Conservation (phyloP, 352 stramenopile species). For the Globisporangium perplexum region DNA sequence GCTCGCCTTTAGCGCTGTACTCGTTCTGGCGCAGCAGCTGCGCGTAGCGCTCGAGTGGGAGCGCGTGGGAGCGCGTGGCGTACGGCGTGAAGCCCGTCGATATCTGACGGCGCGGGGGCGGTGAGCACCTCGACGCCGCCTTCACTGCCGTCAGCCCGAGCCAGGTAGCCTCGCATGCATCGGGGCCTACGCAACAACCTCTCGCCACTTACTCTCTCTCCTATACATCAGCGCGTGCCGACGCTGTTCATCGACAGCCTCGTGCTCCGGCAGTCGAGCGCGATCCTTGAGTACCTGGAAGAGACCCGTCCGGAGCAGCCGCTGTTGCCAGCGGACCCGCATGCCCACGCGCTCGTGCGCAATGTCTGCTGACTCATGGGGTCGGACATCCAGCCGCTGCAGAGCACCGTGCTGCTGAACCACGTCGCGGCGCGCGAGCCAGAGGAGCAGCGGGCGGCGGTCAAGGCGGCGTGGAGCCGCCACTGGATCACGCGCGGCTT, state of each 20-base stretch:
- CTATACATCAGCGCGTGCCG: conserved; percentile 45
- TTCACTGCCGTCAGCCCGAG: conserved; percentile 64
- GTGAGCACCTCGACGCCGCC: conserved; percentile 43
- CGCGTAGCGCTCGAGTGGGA: conserved; percentile 85
- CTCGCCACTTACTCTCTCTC: too few species aligned
- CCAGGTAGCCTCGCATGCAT: too few species aligned
- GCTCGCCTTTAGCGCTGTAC: conserved; percentile 49
- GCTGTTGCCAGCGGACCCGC: conserved; percentile 68
- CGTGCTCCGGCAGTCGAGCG: conserved; percentile 73
- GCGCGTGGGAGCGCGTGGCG: conserved; percentile 68
- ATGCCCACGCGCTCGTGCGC: conserved; percentile 66
- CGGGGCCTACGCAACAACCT: too few species aligned
- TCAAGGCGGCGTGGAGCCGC: conserved; percentile 50
- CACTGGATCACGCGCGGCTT: conserved; percentile 85
- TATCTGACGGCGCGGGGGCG: conserved; percentile 47
- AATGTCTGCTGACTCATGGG: conserved; percentile 89
- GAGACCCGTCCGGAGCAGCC: conserved; percentile 60
- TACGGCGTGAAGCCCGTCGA: conserved; percentile 78
- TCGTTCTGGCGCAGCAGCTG: conserved; percentile 85
- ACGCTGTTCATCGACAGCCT: conserved; percentile 72
- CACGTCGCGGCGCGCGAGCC: conserved; percentile 26
- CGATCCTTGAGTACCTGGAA: conserved; percentile 94
- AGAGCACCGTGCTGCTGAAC: conserved; percentile 75
- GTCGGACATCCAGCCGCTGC: conserved; percentile 87
- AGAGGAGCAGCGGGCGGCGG: conserved; percentile 36